phyloP scores from a whole-genome alignment of 306 rosid species.

The Trichosanthes truncata region DNA sequence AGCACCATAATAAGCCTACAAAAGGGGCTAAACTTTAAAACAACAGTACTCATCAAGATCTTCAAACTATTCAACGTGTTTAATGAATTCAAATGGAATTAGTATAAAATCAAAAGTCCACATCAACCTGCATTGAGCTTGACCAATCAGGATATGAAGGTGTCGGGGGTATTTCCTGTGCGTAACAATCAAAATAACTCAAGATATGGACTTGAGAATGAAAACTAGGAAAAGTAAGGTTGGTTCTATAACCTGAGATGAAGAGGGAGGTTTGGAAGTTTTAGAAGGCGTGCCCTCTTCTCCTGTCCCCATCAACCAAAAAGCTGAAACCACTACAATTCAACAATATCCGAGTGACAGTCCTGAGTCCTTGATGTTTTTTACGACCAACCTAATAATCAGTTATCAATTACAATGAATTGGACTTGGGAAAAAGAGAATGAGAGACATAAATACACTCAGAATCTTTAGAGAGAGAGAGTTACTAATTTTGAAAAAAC shows the following conservation, averaged over 20 bases:
- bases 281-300: slow-evolving; percentile 77
- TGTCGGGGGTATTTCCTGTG: slow-evolving; percentile 53
- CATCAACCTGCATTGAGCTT: slow-evolving; percentile 73
- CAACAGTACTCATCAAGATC: not conserved
- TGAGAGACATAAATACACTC: not conserved
- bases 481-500: not conserved
- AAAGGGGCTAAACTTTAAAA: slow-evolving; percentile 24
- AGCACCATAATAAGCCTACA: slow-evolving; percentile 85
- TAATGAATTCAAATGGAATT: not conserved
- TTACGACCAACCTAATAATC: slow-evolving; percentile 18
- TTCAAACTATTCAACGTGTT: not conserved
- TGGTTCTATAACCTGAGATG: slow-evolving; percentile 45
- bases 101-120: not conserved
- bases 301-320: slow-evolving; percentile 70
- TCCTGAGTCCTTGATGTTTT: slow-evolving; percentile 10
- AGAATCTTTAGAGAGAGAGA: not conserved
- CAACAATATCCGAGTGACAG: slow-evolving; percentile 16
- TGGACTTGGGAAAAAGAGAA: not conserved
- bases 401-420: slow-evolving; percentile 8
- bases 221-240: not conserved
- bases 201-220: not conserved
- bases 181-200: not conserved
- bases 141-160: slow-evolving; percentile 96
- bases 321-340: slow-evolving; percentile 14
- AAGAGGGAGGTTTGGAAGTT: slow-evolving; percentile 49